Conservation (phyloP, 257 asterid genomes). For the Solanum virginianum region DNA sequence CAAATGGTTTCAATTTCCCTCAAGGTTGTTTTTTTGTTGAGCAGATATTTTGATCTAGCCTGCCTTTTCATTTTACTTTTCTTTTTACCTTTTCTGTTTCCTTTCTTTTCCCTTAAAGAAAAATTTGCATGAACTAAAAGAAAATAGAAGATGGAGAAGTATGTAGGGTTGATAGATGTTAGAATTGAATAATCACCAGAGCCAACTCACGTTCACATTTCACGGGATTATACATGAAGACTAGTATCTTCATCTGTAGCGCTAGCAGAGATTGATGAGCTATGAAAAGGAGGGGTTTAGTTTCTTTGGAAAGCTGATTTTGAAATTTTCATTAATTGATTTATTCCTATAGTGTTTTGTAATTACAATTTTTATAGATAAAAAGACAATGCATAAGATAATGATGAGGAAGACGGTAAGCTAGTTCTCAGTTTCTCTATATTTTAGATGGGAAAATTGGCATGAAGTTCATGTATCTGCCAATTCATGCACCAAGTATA, state of each 20-base stretch:
- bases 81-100: background rate
- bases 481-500: background rate
- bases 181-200: background rate
- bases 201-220: background rate
- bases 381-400: background rate
- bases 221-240: background rate
- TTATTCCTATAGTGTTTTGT: background rate
- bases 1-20: background rate
- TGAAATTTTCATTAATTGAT: background rate
- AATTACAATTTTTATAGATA: background rate
- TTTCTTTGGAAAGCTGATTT: background rate
- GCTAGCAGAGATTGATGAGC: background rate
- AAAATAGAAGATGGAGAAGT: background rate
- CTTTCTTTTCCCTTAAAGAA: background rate
- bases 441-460: background rate
- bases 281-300: background rate
- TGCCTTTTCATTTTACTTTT: background rate
- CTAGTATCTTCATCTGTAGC: background rate
- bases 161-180: background rate
- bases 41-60: background rate
- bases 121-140: background rate
- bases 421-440: background rate
- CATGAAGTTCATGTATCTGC: background rate
- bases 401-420: background rate
- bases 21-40: background rate